phyloP scores from a whole-genome alignment of 768 basidiomycete genomes.

The Boletus pseudopeckii region DNA sequence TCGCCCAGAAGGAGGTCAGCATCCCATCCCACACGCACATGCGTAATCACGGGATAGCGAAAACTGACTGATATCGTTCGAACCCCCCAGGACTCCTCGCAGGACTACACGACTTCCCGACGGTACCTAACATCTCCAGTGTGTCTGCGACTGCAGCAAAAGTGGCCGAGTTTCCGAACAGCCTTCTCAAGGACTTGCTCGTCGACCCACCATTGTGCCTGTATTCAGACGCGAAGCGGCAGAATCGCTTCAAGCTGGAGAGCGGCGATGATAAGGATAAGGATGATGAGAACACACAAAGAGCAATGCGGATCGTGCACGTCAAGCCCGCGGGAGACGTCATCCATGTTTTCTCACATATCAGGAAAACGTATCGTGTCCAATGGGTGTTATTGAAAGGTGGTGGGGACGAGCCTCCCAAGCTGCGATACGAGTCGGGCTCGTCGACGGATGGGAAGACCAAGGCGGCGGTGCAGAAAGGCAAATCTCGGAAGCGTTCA shows the following conservation, averaged over 20 bases:
- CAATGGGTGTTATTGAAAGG: constrained; percentile 70
- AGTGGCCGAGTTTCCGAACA: constrained; percentile 32
- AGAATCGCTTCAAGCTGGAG: background rate
- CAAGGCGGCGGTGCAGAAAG: constrained; percentile 4
- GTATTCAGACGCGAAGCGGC: constrained; percentile 1
- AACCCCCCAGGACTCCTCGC: constrained; percentile 72
- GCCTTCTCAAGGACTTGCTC: constrained; percentile 41
- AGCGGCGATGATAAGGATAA: background rate
- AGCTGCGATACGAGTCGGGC: constrained; percentile 4
- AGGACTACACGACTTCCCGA: constrained; percentile 86
- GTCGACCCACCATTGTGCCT: constrained; percentile 24
- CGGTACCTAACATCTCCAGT: constrained; percentile 50
- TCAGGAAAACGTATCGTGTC: constrained; percentile 78
- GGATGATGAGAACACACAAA: background rate
- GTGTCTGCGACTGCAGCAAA: constrained; percentile 35
- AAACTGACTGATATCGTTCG: constrained; percentile 4
- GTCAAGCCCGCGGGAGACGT: constrained; percentile 60
- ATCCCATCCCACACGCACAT: background rate
- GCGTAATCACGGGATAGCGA: background rate
- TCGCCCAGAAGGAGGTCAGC: constrained; percentile 77
- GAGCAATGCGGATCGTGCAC: constrained; percentile 35
- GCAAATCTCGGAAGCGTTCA: constrained; percentile 12
- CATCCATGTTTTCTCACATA: constrained; percentile 85
- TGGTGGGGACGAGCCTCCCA: constrained; percentile 45
- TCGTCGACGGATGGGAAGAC: constrained; percentile 9